phyloP scores from a whole-genome alignment of 2,329 filamentous ascomycete species.

The Ceratocystis diversiconidia region DNA sequence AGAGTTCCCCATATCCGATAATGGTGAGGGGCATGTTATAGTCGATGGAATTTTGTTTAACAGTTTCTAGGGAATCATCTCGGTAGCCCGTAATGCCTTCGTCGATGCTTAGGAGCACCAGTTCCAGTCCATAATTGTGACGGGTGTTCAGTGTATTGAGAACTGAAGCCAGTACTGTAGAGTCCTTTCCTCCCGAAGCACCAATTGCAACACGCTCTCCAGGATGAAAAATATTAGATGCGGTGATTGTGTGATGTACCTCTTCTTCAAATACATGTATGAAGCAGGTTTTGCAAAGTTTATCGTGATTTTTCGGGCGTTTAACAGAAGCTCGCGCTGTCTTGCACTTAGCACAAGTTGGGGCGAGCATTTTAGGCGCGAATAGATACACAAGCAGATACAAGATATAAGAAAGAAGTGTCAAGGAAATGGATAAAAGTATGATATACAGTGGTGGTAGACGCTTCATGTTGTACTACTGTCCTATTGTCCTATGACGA shows the following conservation, averaged over 20 bases:
- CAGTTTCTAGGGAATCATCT: constrained; percentile 89
- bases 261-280: constrained; percentile 78
- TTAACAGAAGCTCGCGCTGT: constrained; percentile 73
- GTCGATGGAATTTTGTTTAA: constrained; percentile 82
- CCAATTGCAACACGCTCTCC: constrained; percentile 89
- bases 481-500: no score
- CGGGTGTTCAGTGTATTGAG: constrained; percentile 89
- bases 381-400: background rate
- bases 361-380: constrained; percentile 51
- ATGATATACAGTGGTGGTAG: no score
- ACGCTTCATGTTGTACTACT: no score
- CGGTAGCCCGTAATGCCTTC: constrained; percentile 96
- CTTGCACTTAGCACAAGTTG: constrained; percentile 61
- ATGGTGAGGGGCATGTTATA: constrained; percentile 88
- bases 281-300: constrained; percentile 84
- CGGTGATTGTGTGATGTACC: constrained; percentile 80
- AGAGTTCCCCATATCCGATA: constrained; percentile 82
- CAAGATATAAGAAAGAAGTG: no score
- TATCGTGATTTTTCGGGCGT: constrained; percentile 85
- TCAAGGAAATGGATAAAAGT: background rate
- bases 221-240: constrained; percentile 62
- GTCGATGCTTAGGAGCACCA: constrained; percentile 82
- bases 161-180: constrained; percentile 85
- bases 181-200: constrained; percentile 93
- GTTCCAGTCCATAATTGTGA: constrained; percentile 69